phyloP scores from a whole-genome alignment of 2,329 filamentous ascomycete genomes.

The Sporothrix humicola region DNA sequence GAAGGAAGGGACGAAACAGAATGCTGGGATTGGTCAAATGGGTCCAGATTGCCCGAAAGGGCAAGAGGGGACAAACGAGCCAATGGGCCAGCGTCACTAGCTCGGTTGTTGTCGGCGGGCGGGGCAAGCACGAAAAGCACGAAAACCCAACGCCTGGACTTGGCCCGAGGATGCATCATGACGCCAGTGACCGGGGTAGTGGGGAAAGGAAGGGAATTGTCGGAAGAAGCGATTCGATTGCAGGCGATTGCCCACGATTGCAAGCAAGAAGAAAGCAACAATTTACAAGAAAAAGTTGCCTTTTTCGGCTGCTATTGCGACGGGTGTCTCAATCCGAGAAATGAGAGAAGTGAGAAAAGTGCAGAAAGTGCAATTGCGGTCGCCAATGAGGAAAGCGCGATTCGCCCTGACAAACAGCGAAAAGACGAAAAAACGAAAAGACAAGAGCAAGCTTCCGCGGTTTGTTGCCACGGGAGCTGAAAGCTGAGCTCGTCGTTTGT shows the following conservation, averaged over 20 bases:
- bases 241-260: background rate
- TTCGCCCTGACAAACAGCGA: slow-evolving; percentile 8
- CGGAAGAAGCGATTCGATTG: slow-evolving; percentile 31
- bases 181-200: slow-evolving; percentile 34
- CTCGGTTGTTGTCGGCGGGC: slow-evolving; percentile 36
- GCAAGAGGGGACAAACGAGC: slow-evolving; percentile 19
- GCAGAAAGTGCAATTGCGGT: background rate
- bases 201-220: slow-evolving; percentile 34
- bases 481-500: background rate
- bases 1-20: background rate
- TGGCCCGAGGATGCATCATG: slow-evolving; percentile 33
- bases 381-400: background rate
- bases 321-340: slow-evolving; percentile 25
- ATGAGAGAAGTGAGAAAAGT: too few relatives aligned
- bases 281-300: slow-evolving; percentile 22
- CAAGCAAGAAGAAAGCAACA: too few relatives aligned
- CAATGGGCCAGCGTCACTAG: slow-evolving; percentile 28
- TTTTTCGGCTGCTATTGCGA: slow-evolving; percentile 26
- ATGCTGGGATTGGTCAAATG: slow-evolving; percentile 6
- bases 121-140: slow-evolving; percentile 29
- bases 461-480: background rate
- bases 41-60: slow-evolving; percentile 1
- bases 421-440: slow-evolving; percentile 20
- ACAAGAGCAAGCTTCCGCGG: slow-evolving; percentile 13
- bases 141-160: slow-evolving; percentile 23